Conservation (phyloP, 441 rosid genomes). For the Raphanus hybrid region DNA sequence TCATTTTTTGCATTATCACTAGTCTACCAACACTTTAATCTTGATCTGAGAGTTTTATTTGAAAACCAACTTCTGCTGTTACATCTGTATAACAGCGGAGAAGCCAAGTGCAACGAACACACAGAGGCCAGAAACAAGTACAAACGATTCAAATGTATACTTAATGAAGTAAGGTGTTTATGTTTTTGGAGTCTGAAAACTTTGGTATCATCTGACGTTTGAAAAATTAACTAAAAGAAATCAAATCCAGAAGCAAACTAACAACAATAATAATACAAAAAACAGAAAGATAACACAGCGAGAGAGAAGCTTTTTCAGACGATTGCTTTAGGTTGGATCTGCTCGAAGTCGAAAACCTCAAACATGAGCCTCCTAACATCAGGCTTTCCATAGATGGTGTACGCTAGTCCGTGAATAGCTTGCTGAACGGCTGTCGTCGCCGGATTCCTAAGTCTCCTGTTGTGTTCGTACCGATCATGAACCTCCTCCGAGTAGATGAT, state of each 20-base stretch:
- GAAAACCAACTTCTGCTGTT: no score
- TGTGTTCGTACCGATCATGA: slow-evolving; percentile 78
- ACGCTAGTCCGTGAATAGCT: slow-evolving; percentile 87
- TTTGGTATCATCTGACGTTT: slow-evolving; percentile 8
- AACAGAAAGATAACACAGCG: background rate
- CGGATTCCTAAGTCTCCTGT: slow-evolving; percentile 80
- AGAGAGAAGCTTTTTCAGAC: slow-evolving; percentile 46
- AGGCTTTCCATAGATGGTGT: slow-evolving; percentile 78
- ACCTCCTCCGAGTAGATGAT: slow-evolving; percentile 75
- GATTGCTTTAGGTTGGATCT: slow-evolving; percentile 83
- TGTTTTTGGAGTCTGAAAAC: no score
- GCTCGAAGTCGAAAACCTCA: slow-evolving; percentile 94
- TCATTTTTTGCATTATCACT: no score
- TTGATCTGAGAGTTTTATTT: no score
- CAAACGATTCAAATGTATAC: background rate
- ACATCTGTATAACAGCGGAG: no score
- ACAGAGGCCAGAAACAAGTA: background rate
- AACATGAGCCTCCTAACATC: slow-evolving; percentile 94
- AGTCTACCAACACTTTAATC: no score
- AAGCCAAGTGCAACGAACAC: no score
- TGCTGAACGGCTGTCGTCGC: slow-evolving; percentile 86
- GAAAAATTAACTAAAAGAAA: slow-evolving; percentile 10
- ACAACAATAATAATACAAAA: background rate
- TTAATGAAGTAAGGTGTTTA: background rate
- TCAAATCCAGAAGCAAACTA: slow-evolving; percentile 16